Conservation (phyloP, 2,329 filamentous ascomycete genomes). For the Xylariaceae sp. region DNA sequence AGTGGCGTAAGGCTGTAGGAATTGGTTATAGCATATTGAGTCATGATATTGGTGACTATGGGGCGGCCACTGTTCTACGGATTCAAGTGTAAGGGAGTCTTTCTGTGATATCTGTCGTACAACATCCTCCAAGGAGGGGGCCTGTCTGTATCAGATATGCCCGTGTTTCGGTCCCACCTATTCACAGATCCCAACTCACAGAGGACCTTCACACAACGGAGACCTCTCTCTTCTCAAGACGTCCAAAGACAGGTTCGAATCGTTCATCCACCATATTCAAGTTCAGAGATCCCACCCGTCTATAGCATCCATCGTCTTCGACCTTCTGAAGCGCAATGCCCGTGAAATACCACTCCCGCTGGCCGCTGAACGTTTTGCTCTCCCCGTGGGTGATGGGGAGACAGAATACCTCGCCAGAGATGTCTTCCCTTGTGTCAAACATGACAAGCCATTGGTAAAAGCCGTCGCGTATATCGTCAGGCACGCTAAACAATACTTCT, state of each 20-base stretch:
- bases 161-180: too few relatives aligned
- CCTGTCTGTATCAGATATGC: too few relatives aligned
- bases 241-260: not conserved
- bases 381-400: not conserved
- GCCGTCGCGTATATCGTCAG: not conserved
- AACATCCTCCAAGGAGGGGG: too few relatives aligned
- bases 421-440: not conserved
- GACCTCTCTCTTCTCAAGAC: not conserved
- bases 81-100: not conserved
- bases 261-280: not conserved
- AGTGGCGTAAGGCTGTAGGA: not conserved
- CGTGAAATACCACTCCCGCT: not conserved
- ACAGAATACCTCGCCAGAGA: not conserved
- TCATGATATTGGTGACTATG: not conserved
- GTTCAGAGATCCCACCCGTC: not conserved
- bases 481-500: not conserved
- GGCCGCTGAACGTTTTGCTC: not conserved
- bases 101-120: too few relatives aligned
- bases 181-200: too few relatives aligned
- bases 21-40: not conserved
- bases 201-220: not conserved
- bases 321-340: not conserved
- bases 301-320: not conserved
- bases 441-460: not conserved
- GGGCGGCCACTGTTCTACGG: not conserved